Evolutionary conservation across 2,329 filamentous ascomycete species (phyloP).

Genomic region (Corinectria fuckeliana): DNA sequence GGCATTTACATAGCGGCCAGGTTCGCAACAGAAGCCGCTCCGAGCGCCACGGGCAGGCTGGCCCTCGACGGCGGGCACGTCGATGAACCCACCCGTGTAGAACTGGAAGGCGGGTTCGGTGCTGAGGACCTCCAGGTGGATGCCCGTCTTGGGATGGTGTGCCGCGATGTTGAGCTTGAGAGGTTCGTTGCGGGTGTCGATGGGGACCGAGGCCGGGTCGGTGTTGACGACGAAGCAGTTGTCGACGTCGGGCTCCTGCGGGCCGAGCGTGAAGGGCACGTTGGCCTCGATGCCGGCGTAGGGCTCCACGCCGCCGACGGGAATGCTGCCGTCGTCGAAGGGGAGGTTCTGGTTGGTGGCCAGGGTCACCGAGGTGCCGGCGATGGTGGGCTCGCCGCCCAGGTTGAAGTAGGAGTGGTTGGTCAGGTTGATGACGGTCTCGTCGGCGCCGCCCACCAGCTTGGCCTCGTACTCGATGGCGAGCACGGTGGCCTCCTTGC

Average conservation of each 20-base stretch:
- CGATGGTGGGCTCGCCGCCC: constrained; percentile 57
- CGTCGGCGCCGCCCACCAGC: constrained; percentile 78
- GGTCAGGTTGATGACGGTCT: constrained; percentile 91
- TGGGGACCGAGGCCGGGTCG: constrained; percentile 63
- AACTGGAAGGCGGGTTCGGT: constrained; percentile 98
- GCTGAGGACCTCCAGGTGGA: constrained; percentile 86
- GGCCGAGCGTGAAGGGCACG: constrained; percentile 74
- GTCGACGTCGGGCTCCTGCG: constrained; percentile 77
- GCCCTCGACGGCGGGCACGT: constrained; percentile 72
- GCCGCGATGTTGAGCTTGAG: constrained; percentile 74
- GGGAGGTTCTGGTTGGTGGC: constrained; percentile 71
- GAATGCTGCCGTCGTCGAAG: constrained; percentile 76
- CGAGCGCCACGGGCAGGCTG: constrained; percentile 69
- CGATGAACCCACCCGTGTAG: constrained; percentile 87
- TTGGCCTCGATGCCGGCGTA: constrained; percentile 71
- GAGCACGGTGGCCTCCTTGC: constrained; percentile 72
- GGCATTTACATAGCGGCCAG: constrained; percentile 89
- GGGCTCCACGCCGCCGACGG: constrained; percentile 68
- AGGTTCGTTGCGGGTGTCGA: constrained; percentile 69
- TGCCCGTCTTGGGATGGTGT: constrained; percentile 73
- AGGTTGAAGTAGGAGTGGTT: constrained; percentile 90
- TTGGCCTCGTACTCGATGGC: constrained; percentile 90
- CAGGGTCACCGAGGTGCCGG: constrained; percentile 71
- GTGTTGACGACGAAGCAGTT: constrained; percentile 85
- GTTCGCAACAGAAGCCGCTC: constrained; percentile 90